Evolutionary conservation across 768 basidiomycete species (phyloP).

Genomic region (Nidularia sp.): DNA sequence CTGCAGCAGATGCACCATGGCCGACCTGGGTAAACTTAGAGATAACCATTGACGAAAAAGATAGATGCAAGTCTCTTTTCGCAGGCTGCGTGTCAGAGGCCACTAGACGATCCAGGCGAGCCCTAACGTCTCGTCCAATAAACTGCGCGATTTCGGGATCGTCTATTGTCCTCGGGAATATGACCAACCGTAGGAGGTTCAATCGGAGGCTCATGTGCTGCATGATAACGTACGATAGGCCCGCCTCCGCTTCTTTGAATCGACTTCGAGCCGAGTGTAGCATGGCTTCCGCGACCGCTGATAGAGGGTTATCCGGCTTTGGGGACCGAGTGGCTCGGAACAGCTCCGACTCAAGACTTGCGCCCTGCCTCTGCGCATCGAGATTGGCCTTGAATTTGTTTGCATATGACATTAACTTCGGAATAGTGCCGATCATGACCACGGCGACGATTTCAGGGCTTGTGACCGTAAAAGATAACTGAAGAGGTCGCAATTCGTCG

Average conservation of each 20-base stretch:
- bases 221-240: slow-evolving; percentile 55
- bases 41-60: slow-evolving; percentile 74
- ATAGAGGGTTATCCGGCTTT: slow-evolving; percentile 76
- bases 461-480: slow-evolving; percentile 70
- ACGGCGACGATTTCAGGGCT: slow-evolving; percentile 66
- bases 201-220: slow-evolving; percentile 76
- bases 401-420: slow-evolving; percentile 68
- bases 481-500: slow-evolving; percentile 47
- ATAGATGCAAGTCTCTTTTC: slow-evolving; percentile 63
- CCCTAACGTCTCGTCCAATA: slow-evolving; percentile 62
- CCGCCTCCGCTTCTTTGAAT: slow-evolving; percentile 63
- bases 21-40: slow-evolving; percentile 67
- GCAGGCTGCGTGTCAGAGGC: slow-evolving; percentile 43
- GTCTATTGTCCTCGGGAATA: slow-evolving; percentile 77
- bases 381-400: slow-evolving; percentile 75
- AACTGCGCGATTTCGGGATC: slow-evolving; percentile 80
- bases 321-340: slow-evolving; percentile 72
- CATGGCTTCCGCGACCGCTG: slow-evolving; percentile 85
- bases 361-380: slow-evolving; percentile 68
- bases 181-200: slow-evolving; percentile 57
- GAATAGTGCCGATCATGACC: slow-evolving; percentile 72
- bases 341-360: slow-evolving; percentile 72
- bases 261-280: slow-evolving; percentile 67
- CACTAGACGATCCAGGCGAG: slow-evolving; percentile 63
- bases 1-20: slow-evolving; percentile 31